Percentiles rank a stretch among this genome's conserved stretches.
phyloP scores from a whole-genome alignment of 2,329 filamentous ascomycete genomes.

The Hortaea werneckii region DNA sequence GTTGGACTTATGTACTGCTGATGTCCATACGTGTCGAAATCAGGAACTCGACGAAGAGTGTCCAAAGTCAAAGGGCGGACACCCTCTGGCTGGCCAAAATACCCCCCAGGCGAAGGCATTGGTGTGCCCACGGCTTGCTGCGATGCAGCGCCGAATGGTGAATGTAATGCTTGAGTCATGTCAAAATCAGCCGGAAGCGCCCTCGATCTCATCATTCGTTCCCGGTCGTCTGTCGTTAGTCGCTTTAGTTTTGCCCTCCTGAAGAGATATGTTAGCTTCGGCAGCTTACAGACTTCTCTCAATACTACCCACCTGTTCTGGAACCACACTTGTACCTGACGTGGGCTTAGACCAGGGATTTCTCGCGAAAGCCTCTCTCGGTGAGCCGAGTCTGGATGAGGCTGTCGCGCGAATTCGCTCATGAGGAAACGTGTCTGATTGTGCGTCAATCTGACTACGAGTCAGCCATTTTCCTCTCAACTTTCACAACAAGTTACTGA shows the following conservation, averaged over 20 bases:
- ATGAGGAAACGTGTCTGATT: constrained; percentile 96
- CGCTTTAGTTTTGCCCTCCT: constrained; percentile 54
- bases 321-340: constrained; percentile 97
- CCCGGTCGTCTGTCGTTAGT: constrained; percentile 50
- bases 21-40: constrained; percentile 56
- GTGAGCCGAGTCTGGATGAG: constrained; percentile 85
- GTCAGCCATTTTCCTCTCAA: background rate
- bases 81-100: constrained; percentile 46
- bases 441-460: constrained; percentile 62
- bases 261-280: background rate
- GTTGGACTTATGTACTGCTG: constrained; percentile 46
- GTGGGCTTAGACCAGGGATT: constrained; percentile 81
- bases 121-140: constrained; percentile 34
- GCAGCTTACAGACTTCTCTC: background rate
- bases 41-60: constrained; percentile 51
- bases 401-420: constrained; percentile 93
- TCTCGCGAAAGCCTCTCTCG: constrained; percentile 77
- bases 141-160: constrained; percentile 38
- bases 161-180: constrained; percentile 49
- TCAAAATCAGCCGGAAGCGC: constrained; percentile 51
- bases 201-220: constrained; percentile 51
- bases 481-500: background rate
- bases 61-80: constrained; percentile 61
- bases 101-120: constrained; percentile 36
- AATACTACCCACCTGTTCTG: constrained; percentile 72